Evolutionary conservation across 1,284 basidiomycete genomes (phyloP), one percentile per base, ranked within the genome.

Genomic region (Ustilago bromivora): DNA sequence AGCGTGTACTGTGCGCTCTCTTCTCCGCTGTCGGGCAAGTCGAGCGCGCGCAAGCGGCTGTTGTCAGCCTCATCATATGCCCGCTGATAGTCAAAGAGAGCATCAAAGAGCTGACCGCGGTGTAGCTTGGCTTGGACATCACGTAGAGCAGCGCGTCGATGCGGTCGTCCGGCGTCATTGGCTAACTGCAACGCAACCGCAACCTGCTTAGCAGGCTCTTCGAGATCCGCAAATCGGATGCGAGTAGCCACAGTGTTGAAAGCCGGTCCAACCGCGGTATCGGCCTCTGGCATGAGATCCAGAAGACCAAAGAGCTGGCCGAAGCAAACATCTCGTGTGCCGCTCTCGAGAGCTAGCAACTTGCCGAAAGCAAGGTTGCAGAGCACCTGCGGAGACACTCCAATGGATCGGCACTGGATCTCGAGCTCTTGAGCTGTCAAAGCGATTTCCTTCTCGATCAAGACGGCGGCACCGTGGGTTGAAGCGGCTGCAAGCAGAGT

Each of bases 241-340:
- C 79, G 79, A 34, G 79, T 79, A 28, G 80, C 72, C 6, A 83
- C 71, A 11, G 84, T 83, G 54, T 85, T 85, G 66, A 85, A 78
- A 2, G 80, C 78, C 0, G 84, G 82, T 8, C 82, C 82, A 17
- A 85, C 65, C 36, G 79, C 71, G 4, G 70, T 73, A 31, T 80
- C 75, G 1, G 76, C 81, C n/a, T 76, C 78, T 0, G 66, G 72
- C 36, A 78, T 54, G 8, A 76, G 66, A 49, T 79, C 76, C 13
- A 83, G 59, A 19, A 85, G 61, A 11, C 78, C 76, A 17, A 84
- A 71, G 9, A 85, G 73, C 68, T 84, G 81, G 1, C 82, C 84
- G 60, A 85, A 81, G 63, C 82, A 80, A 3, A 85, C 75, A 52
- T 84, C 79, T 2, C 72, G 51, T 0, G 66, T 59, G 4, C 51